These are phyloP conservation scores for Tulasnella sp. DNA, from an alignment of 768 basidiomycete species.

Conservation along the genomic window DNA sequence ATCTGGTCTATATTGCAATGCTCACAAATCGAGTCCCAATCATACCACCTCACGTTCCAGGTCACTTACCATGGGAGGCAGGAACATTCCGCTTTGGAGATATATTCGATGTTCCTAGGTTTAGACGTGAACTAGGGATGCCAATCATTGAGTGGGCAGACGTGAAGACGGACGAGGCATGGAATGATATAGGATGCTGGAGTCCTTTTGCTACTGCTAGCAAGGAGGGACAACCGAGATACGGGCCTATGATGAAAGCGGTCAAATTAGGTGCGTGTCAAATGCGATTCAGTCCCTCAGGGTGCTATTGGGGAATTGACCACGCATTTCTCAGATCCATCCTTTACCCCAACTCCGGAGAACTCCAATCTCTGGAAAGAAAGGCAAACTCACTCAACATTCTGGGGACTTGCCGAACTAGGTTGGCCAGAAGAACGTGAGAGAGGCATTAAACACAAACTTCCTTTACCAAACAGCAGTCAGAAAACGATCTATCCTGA, in stretches of 20 bases:
- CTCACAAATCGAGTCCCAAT: slow-evolving; percentile 2
- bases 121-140: neutral
- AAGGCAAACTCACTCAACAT: neutral
- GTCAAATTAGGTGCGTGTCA: neutral
- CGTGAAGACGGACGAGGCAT: slow-evolving; percentile 4
- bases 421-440: slow-evolving; percentile 8
- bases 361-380: neutral
- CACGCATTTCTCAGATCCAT: neutral
- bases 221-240: neutral
- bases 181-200: slow-evolving; percentile 13
- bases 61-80: neutral
- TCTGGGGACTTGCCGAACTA: slow-evolving; percentile 3
- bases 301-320: neutral
- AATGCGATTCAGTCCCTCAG: no score
- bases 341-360: neutral
- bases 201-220: neutral
- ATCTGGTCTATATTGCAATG: slow-evolving; percentile 10
- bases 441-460: no score
- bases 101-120: slow-evolving; percentile 4
- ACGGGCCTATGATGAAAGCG: neutral
- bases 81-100: slow-evolving; percentile 26
- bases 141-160: slow-evolving; percentile 12
- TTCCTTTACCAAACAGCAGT: no score
- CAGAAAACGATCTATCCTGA: no score
- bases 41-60: slow-evolving; percentile 5